Base-by-base conservation (phyloP, 805 yeast genomes). In the Cyberlindnera suaveolens region DNA sequence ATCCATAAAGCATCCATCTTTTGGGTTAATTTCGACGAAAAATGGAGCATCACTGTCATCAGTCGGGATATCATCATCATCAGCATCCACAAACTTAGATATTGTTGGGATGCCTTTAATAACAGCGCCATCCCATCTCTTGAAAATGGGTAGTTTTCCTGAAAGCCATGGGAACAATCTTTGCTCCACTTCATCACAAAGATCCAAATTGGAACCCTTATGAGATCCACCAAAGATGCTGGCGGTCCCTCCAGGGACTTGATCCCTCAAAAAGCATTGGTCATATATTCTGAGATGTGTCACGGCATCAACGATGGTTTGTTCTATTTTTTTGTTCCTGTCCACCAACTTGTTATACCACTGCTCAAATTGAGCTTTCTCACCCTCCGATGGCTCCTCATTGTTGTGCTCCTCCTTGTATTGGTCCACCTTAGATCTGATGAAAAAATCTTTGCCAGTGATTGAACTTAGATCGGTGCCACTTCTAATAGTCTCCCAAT, bases 401-500 rank as follows among this genome's bases (percentile, higher is more conserved):
- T 23, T 23, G 13, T 63, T 56, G 34, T 57, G 55, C 7, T 54
- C 57, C 14, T 63, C 56, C 44, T 64, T 66, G 32, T 53, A 63
- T 6, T 53, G 56, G 3, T 57, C 54, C 27, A 58, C 49, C 19
- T 53, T 54, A 16, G 49, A 42, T 11, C 45, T 51, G 33, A n/a
- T n/a, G n/a, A n/a, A n/a, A n/a, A n/a, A n/a, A n/a, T n/a, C n/a
- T n/a, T n/a, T n/a, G n/a, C n/a, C n/a, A n/a, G n/a, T n/a, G n/a
- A n/a, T n/a, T n/a, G n/a, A n/a, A n/a, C n/a, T n/a, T n/a, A n/a
- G n/a, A n/a, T n/a, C n/a, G n/a, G n/a, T n/a, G n/a, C n/a, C n/a
- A n/a, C n/a, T n/a, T n/a, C n/a, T n/a, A 55, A 67, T 49, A 8
- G 70, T 45, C 41, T 59, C 62, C 83, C 83, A 77, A 32, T 72